Evolutionary conservation across 805 yeast species (phyloP), one percentile per base, ranked within the genome.

Genomic region (Cyberlindnera mrakii): DNA sequence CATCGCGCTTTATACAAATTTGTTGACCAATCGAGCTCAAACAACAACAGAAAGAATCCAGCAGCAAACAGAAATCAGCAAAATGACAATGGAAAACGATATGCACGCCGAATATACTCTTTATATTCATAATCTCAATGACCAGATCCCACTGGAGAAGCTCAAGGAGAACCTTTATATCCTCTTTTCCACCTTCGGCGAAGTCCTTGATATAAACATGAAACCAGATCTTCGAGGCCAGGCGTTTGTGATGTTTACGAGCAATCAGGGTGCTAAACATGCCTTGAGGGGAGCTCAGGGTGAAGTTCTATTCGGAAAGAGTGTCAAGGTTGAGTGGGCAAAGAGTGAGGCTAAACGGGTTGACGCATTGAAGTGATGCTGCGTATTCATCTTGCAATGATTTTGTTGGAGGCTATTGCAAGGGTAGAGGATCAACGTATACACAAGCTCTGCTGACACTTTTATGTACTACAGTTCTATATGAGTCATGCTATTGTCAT

Each of bases 101-200:
- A 23, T 11, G 2, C 40, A 35, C 31, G 17, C 67, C 71, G 45
- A 37, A 6, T 31, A 37, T 9, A 81, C 89, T 0, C 57, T 83
- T 5, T 82, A 82, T 58, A 53, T 80, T 9, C 69, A 72, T 48
- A 82, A 83, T 51, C 57, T 83, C 33, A 77, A 79, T 50, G 82
- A 81, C 47, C 71, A 80, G 50, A 62, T 82, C 41, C 67, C 73
- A 20, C 55, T 63, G 1, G 39, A 54, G 1, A 60, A 67, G 20
- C 52, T 82, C 45, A 74, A 74, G 50, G 74, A 75, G 41, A 75
- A 74, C 50, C 62, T 85, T 11, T 82, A 75, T 53, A 53, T 82
- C 16, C 55, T 82, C 6, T 82, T 81, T 50, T 66, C 81, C 13
- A 72, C 80, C 0, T 82, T 70, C 58, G 89, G 88, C 0, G 88